phyloP scores from a whole-genome alignment of 1,139 yeast genomes.

The Suhomyces choctaworum region DNA sequence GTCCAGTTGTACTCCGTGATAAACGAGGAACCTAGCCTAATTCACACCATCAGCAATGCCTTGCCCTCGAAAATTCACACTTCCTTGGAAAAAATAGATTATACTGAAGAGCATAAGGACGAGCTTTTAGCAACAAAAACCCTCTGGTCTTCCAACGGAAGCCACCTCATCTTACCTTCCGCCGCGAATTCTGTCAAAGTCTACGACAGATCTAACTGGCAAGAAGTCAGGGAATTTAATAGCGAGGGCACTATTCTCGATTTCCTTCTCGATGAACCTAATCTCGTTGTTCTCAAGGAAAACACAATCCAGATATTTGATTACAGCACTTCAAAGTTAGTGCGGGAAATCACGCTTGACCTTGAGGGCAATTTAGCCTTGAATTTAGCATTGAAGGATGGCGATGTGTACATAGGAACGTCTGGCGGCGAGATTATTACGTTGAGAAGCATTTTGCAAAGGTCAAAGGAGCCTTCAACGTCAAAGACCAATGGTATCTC shows the following conservation, averaged over 20 bases:
- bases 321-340: slow-evolving; percentile 28
- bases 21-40: slow-evolving; percentile 38
- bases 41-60: slow-evolving; percentile 44
- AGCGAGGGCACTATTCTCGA: slow-evolving; percentile 39
- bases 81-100: slow-evolving; percentile 41
- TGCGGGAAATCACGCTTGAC: slow-evolving; percentile 17
- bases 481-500: slow-evolving; percentile 11
- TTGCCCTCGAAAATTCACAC: slow-evolving; percentile 37
- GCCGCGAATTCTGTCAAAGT: slow-evolving; percentile 36
- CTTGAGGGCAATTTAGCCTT: slow-evolving; percentile 18
- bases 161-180: slow-evolving; percentile 59
- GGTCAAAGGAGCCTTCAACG: slow-evolving; percentile 2
- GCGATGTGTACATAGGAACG: slow-evolving; percentile 48
- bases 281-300: slow-evolving; percentile 20
- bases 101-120: slow-evolving; percentile 37
- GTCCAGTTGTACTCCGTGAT: slow-evolving; percentile 63
- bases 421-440: slow-evolving; percentile 51
- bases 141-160: slow-evolving; percentile 52
- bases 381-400: slow-evolving; percentile 28
- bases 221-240: slow-evolving; percentile 8
- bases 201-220: slow-evolving; percentile 39
- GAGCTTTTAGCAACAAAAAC: slow-evolving; percentile 39
- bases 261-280: slow-evolving; percentile 54
- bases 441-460: slow-evolving; percentile 28
- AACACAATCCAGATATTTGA: slow-evolving; percentile 66